Percentiles rank a stretch among this genome's conserved stretches.
Evolutionary conservation across 768 basidiomycete genomes (phyloP).

Genomic region (Pleurotus pulmonarius): DNA sequence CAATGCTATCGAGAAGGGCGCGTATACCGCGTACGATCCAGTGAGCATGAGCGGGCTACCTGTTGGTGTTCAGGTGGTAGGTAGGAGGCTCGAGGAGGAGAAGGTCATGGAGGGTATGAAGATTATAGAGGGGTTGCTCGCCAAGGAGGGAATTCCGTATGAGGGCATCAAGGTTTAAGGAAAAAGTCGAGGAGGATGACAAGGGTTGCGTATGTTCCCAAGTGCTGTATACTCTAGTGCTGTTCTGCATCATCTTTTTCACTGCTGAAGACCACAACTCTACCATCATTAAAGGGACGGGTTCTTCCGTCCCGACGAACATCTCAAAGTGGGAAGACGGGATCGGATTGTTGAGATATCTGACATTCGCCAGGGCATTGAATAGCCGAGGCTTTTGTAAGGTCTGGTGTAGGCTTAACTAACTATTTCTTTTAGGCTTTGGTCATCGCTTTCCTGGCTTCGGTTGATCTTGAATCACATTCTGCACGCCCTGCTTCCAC

Average conservation of each 20-base stretch:
- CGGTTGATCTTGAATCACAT: conserved; percentile 45
- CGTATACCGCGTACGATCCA: conserved; percentile 49
- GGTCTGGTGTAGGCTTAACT: neutral
- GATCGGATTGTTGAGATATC: too few species aligned
- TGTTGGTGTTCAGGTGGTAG: conserved; percentile 58
- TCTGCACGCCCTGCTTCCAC: conserved; percentile 62
- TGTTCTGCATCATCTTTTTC: too few species aligned
- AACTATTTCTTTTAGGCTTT: neutral
- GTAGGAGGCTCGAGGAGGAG: conserved; percentile 59
- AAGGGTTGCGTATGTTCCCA: neutral
- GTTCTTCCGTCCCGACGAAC: too few species aligned
- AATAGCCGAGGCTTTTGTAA: too few species aligned
- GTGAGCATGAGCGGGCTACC: conserved; percentile 55
- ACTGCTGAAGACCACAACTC: too few species aligned
- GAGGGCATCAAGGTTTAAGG: conserved; percentile 11
- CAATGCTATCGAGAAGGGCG: conserved; percentile 40
- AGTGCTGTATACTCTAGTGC: too few species aligned
- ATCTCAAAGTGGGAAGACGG: too few species aligned
- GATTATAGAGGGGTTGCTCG: conserved; percentile 36
- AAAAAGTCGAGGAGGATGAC: neutral
- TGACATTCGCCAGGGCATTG: too few species aligned
- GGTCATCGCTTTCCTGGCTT: neutral
- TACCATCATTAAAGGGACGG: too few species aligned
- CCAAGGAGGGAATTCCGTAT: conserved; percentile 21
- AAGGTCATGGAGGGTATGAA: conserved; percentile 60